These are phyloP conservation scores for Xylariaceae sp. DNA, from an alignment of 2,329 filamentous ascomycete species.

Conservation along the genomic window DNA sequence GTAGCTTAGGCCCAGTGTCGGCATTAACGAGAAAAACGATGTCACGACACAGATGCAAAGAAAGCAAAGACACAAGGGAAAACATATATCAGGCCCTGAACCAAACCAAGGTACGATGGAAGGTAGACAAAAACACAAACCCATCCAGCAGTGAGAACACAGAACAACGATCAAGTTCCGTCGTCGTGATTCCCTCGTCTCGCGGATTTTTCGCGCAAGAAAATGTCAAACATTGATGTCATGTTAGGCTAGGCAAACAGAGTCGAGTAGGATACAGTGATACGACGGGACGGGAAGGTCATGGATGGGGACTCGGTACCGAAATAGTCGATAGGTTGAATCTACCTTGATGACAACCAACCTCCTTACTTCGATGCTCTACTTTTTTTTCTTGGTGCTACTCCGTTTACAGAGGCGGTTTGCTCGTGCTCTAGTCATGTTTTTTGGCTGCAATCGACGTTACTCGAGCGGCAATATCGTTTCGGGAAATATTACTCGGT, in stretches of 20 bases:
- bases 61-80: background rate
- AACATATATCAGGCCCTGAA: background rate
- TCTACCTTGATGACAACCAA: background rate
- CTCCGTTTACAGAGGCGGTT: too few species aligned
- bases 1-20: background rate
- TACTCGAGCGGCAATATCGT: too few species aligned
- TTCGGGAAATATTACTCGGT: too few species aligned
- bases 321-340: background rate
- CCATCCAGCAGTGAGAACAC: too few species aligned
- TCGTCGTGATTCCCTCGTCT: too few species aligned
- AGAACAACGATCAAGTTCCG: too few species aligned
- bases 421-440: too few species aligned
- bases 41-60: slow-evolving; percentile 1
- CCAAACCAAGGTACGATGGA: background rate
- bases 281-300: background rate
- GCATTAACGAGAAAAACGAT: slow-evolving; percentile 6
- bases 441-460: too few species aligned
- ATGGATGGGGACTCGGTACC: background rate
- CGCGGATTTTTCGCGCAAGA: too few species aligned
- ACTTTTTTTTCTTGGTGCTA: background rate
- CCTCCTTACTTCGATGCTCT: background rate
- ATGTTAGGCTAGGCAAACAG: background rate
- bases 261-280: background rate
- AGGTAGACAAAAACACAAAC: too few species aligned
- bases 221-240: too few species aligned